Evolutionary conservation across 1,284 basidiomycete genomes (phyloP).

Genomic region (Irpex sp.): DNA sequence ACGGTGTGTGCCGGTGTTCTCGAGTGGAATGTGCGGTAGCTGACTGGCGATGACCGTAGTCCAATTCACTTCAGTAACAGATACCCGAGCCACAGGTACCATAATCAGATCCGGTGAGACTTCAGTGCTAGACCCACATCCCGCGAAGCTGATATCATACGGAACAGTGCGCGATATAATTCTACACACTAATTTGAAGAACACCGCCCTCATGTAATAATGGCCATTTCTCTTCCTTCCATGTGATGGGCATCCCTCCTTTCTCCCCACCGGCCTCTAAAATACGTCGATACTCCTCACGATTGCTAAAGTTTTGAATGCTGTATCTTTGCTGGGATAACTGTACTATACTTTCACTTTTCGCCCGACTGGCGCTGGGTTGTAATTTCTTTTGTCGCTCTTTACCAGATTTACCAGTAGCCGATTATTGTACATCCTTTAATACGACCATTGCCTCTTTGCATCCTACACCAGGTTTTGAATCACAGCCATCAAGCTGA

Average conservation of each 20-base stretch:
- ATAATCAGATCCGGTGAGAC: slow-evolving; percentile 40
- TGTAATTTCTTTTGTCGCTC: neutral
- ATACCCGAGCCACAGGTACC: slow-evolving; percentile 40
- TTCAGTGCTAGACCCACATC: neutral
- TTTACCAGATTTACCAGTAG: neutral
- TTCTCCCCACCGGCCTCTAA: neutral
- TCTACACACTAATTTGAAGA: slow-evolving; percentile 36
- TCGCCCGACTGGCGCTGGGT: neutral
- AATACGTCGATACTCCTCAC: no score
- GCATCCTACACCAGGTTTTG: neutral
- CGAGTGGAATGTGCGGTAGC: neutral
- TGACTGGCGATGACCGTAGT: slow-evolving; percentile 36
- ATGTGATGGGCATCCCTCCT: neutral
- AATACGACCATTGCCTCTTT: slow-evolving; percentile 1
- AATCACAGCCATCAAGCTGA: slow-evolving; percentile 1
- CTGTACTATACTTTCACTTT: neutral
- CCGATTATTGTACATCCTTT: slow-evolving; percentile 4
- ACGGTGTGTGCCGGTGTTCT: slow-evolving; percentile 42
- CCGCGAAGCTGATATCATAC: neutral
- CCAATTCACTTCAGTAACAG: slow-evolving; percentile 77
- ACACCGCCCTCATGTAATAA: slow-evolving; percentile 27
- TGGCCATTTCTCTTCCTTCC: neutral
- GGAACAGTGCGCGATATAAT: slow-evolving; percentile 42
- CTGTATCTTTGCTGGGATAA: neutral
- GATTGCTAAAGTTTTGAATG: neutral